Conservation (phyloP, 108 stramenopile species). For the Epithemia pelagica region DNA sequence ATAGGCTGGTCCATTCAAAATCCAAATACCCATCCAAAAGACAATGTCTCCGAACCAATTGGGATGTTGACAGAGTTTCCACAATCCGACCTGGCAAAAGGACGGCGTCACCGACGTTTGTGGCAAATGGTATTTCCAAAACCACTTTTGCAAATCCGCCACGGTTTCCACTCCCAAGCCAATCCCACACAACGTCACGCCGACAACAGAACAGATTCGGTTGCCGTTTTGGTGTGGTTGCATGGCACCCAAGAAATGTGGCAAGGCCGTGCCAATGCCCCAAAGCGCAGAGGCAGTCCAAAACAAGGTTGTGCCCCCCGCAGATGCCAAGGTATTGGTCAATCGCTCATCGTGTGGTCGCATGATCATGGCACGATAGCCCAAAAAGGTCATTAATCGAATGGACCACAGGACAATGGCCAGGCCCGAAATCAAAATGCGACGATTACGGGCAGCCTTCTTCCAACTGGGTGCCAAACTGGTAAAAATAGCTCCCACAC, state of each 20-base stretch:
- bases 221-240: neutral
- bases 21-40: conserved; percentile 65
- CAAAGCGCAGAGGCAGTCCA: conserved; percentile 66
- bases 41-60: conserved; percentile 75
- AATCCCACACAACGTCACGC: conserved; percentile 28
- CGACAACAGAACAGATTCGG: conserved; percentile 14
- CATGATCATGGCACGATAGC: conserved; percentile 48
- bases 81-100: conserved; percentile 71
- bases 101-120: conserved; percentile 27
- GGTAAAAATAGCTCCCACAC: conserved; percentile 68
- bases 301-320: conserved; percentile 32
- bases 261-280: conserved; percentile 60
- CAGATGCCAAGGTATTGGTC: conserved; percentile 36
- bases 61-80: conserved; percentile 75
- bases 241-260: conserved; percentile 50
- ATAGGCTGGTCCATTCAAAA: conserved; percentile 58
- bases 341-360: conserved; percentile 59
- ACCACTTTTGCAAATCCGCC: conserved; percentile 76
- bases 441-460: neutral
- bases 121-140: conserved; percentile 31
- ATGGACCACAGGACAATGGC: conserved; percentile 49
- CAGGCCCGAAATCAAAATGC: conserved; percentile 24
- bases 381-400: conserved; percentile 63
- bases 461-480: conserved; percentile 25
- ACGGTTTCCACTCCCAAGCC: conserved; percentile 54